These are phyloP conservation scores for Tuber magnatum DNA, from an alignment of 495 filamentous ascomycete species.

Conservation along the genomic window DNA sequence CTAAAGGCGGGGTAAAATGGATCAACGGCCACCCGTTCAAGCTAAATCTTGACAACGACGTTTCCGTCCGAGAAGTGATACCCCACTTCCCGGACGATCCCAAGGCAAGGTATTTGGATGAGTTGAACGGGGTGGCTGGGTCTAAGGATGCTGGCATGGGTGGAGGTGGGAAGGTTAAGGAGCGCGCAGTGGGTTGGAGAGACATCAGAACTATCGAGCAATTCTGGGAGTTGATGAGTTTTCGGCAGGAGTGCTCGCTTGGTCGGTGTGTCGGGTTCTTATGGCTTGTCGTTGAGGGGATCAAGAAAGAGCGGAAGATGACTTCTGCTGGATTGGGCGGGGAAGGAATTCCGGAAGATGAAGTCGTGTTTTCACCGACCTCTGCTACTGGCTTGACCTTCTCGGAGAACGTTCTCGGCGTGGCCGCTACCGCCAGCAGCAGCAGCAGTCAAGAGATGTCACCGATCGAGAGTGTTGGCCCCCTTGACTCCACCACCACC, in stretches of 20 bases:
- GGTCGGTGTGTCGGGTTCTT: slow-evolving; percentile 87
- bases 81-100: slow-evolving; percentile 93
- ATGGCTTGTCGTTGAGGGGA: slow-evolving; percentile 75
- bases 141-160: slow-evolving; percentile 50
- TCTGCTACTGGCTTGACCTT: background rate
- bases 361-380: slow-evolving; percentile 6
- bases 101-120: slow-evolving; percentile 82
- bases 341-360: slow-evolving; percentile 8
- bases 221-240: slow-evolving; percentile 99
- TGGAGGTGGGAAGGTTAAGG: slow-evolving; percentile 34
- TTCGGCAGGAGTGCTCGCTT: slow-evolving; percentile 87
- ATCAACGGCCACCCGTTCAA: slow-evolving; percentile 51
- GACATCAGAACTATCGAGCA: slow-evolving; percentile 73
- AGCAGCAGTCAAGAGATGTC: slow-evolving; percentile 1
- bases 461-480: slow-evolving; percentile 9
- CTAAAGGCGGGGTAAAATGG: slow-evolving; percentile 46
- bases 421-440: background rate
- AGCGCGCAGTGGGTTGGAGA: slow-evolving; percentile 63
- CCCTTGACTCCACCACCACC: slow-evolving; percentile 5
- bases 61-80: slow-evolving; percentile 64
- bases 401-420: slow-evolving; percentile 6
- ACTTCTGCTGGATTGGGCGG: background rate
- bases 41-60: slow-evolving; percentile 51
- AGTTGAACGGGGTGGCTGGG: slow-evolving; percentile 61
- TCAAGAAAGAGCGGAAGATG: slow-evolving; percentile 38